These are phyloP conservation scores for Coemansia sp. DNA, from an alignment of 192 early-diverging fungal genomes.

Conservation along the genomic window DNA sequence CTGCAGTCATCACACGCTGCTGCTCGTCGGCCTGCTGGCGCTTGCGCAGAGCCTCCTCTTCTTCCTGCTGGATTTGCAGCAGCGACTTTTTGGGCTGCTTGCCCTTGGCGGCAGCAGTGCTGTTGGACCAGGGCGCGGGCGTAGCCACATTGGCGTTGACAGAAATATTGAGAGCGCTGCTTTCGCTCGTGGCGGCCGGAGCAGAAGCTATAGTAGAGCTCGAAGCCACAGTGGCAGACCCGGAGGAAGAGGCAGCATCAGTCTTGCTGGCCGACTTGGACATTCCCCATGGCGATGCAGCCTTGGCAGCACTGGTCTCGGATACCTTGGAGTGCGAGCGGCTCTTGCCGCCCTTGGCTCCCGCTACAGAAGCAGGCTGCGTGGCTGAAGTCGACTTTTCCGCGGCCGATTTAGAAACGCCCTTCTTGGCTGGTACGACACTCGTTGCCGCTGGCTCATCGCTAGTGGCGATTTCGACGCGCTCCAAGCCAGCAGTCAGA, in stretches of 20 bases:
- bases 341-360: not conserved
- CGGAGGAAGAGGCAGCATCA: not conserved
- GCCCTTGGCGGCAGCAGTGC: constrained; percentile 5
- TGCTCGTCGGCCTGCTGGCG: constrained; percentile 30
- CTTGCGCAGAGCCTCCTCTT: constrained; percentile 35
- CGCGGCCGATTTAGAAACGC: not conserved
- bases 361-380: not conserved
- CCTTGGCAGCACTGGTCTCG: not conserved
- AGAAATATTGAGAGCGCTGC: not conserved
- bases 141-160: constrained; percentile 1
- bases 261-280: not conserved
- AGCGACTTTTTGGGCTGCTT: constrained; percentile 52
- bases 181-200: not conserved
- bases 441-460: not conserved
- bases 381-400: not conserved
- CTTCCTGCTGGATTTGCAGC: constrained; percentile 54
- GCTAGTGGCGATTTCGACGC: not conserved
- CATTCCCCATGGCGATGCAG: not conserved
- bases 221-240: not conserved
- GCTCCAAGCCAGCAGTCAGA: not conserved
- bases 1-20: constrained; percentile 11
- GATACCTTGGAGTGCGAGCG: constrained; percentile 5
- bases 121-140: constrained; percentile 45
- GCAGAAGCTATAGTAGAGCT: not conserved
- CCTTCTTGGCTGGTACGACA: not conserved